phyloP scores from a whole-genome alignment of 345 rosid species.

The Gossypium herbaceum region DNA sequence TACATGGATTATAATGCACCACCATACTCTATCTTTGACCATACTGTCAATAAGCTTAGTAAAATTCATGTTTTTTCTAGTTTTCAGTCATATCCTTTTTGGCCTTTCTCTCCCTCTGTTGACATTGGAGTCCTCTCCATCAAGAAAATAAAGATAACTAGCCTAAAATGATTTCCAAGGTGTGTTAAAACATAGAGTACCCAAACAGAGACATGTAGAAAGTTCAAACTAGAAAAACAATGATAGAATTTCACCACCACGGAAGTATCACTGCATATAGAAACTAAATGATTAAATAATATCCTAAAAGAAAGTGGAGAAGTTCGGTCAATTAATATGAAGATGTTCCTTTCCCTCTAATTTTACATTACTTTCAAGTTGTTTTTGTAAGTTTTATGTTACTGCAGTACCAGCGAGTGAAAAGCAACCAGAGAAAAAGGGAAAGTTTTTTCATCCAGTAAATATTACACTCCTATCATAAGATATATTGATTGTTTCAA shows the following conservation, averaged over 20 bases:
- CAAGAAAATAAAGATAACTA: neutral
- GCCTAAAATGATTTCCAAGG: neutral
- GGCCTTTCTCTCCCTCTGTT: neutral
- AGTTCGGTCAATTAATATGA: neutral
- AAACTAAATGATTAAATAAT: neutral
- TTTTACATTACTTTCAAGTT: neutral
- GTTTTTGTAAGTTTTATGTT: neutral
- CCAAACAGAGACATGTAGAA: neutral
- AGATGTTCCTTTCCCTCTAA: neutral
- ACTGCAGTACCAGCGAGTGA: neutral
- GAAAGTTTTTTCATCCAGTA: neutral
- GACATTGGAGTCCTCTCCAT: neutral
- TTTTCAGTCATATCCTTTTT: neutral
- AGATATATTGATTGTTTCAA: slow-evolving; percentile 3
- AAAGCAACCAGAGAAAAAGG: slow-evolving; percentile 5
- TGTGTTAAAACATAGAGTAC: neutral
- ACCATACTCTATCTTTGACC: neutral
- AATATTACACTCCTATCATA: neutral
- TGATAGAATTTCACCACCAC: neutral
- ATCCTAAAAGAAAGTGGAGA: neutral
- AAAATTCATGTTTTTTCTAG: neutral
- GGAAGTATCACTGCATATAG: neutral
- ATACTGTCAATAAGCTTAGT: neutral
- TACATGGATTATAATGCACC: neutral
- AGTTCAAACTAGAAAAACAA: neutral